These are phyloP conservation scores for Ormosia semicastrata DNA, from an alignment of 306 rosid species.

Conservation along the genomic window DNA sequence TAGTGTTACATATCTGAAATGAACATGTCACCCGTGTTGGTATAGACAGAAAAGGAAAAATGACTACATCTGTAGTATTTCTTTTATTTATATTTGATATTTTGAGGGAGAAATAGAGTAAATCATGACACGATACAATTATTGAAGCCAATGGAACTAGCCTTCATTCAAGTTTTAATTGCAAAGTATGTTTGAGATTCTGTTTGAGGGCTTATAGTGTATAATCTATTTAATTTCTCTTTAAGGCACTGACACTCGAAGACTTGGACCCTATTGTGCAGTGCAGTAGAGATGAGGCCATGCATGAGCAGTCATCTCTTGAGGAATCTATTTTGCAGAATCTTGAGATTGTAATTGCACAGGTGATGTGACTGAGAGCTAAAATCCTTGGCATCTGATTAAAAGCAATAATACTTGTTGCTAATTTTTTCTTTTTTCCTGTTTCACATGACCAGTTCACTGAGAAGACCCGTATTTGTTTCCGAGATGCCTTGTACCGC, in stretches of 20 bases:
- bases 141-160: background rate
- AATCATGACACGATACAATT: background rate
- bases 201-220: conserved; percentile 7
- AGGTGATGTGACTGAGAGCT: conserved; percentile 40
- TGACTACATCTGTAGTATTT: background rate
- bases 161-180: background rate
- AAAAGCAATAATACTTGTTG: background rate
- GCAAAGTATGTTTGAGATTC: background rate
- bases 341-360: conserved; percentile 57
- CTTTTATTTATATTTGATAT: background rate
- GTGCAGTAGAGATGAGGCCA: conserved; percentile 18
- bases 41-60: background rate
- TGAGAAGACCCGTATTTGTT: conserved; percentile 60
- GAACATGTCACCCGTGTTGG: background rate
- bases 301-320: conserved; percentile 38
- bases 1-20: background rate
- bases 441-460: conserved; percentile 42
- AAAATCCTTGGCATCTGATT: background rate
- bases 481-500: conserved; percentile 80
- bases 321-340: conserved; percentile 61
- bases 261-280: conserved; percentile 38
- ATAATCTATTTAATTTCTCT: conserved; percentile 15
- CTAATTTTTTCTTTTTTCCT: conserved; percentile 14
- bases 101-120: background rate
- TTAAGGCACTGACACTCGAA: conserved; percentile 1